A percentile compares a stretch with the other conserved stretches of the same genome.
Conservation (phyloP, 805 yeast genomes). For the Metschnikowia borealis region DNA sequence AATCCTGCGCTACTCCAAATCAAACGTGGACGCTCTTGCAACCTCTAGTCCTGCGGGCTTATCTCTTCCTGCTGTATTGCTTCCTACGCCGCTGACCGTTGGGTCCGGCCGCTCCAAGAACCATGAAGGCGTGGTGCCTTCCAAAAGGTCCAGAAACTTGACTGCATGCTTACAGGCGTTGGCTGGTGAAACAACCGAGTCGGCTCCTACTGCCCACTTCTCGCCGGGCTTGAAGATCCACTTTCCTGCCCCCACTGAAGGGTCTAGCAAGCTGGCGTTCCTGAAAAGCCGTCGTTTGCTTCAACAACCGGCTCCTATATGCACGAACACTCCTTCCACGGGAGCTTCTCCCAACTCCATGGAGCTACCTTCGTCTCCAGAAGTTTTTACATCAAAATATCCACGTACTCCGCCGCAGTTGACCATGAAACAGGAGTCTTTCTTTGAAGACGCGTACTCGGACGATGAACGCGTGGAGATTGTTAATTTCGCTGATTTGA, state of each 20-base stretch:
- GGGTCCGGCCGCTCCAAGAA: conserved; percentile 13
- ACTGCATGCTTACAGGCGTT: conserved; percentile 4
- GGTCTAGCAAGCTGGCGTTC: neutral
- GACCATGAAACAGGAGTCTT: conserved; percentile 11
- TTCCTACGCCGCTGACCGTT: conserved; percentile 18
- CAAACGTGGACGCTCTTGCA: neutral
- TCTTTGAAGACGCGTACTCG: conserved; percentile 6
- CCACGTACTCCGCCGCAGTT: conserved; percentile 8
- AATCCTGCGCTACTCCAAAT: neutral
- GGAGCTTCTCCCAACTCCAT: too few species aligned
- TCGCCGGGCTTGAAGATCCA: conserved; percentile 1
- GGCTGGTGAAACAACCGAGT: neutral
- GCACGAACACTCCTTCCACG: too few species aligned
- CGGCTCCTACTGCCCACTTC: neutral
- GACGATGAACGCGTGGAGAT: conserved; percentile 8
- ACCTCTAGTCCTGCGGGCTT: neutral
- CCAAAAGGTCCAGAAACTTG: neutral
- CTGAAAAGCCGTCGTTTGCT: neutral
- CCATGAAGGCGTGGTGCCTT: neutral
- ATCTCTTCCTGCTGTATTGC: neutral
- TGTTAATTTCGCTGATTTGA: conserved; percentile 4
- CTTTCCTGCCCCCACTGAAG: neutral
- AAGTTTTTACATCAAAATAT: neutral
- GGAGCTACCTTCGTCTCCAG: too few species aligned
- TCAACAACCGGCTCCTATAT: too few species aligned